Base-by-base conservation (phyloP, 352 stramenopile species). In the Phytophthora chlamydospora region DNA sequence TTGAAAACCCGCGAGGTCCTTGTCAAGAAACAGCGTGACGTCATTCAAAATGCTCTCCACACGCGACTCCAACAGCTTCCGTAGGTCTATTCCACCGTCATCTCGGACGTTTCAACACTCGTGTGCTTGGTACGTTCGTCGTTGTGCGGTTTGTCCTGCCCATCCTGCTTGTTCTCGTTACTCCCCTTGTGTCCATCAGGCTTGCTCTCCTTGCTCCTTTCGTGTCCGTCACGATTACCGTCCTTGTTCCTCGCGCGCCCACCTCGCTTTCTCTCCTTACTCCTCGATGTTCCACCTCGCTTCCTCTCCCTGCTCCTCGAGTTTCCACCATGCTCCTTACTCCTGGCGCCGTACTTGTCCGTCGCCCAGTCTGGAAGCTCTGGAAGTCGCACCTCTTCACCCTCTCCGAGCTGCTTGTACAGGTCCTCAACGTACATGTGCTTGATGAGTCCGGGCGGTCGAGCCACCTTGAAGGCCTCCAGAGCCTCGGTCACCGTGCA, bases 351-450 rank as follows among this genome's bases (percentile, higher is more conserved):
- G 62, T 93, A 94, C 71, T 94, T 94, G 13, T 69, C 68, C 9
- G 57, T 55, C 2, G 85, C 85, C 85, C 85, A 95, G 2, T 52
- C 56, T 0, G 85, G 85, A 6, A 95, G 58, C 44, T 71, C 60
- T 8, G 85, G 85, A 24, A 92, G 49, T 45, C 71, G 51, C 12
- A 89, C 59, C n/a, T 59, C 41, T 36, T 83, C 80, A 2, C 54
- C 53, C 3, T 54, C 60, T 0, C 76, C 83, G 24, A 89, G 72
- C 16, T 57, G 53, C 32, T 67, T 73, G 54, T 88, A 90, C 36
- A 95, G 73, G 14, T 88, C 81, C 57, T 91, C 68, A 12, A 95
- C 71, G 63, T 92, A 95, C 76, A 90, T 86, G 64, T 90, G 80
- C 62, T 92, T 93, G 67, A 95, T 91, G 11, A 95, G 55, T 46